Percentiles rank a stretch among this genome's conserved stretches.
Evolutionary conservation across 441 rosid species (phyloP).

Genomic region (Adansonia grandidieri): DNA sequence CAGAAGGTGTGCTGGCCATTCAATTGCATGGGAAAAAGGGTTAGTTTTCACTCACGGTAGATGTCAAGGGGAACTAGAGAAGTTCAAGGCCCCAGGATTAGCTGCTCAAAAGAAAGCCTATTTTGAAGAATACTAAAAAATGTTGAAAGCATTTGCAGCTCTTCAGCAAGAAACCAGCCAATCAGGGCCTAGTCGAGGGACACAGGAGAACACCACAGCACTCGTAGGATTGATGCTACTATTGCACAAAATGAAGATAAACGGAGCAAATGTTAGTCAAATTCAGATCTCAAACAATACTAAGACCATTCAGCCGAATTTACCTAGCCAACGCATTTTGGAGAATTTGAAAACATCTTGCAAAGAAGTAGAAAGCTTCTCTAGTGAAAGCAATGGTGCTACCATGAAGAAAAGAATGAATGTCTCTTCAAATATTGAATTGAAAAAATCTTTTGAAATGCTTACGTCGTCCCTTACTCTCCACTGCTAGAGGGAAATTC

Average conservation of each 20-base stretch:
- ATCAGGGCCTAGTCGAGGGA: slow-evolving; percentile 23
- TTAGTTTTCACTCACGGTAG: slow-evolving; percentile 43
- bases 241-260: slow-evolving; percentile 18
- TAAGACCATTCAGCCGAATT: background rate
- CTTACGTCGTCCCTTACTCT: background rate
- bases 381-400: background rate
- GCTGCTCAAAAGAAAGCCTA: slow-evolving; percentile 54
- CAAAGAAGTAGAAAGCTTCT: background rate
- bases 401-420: slow-evolving; percentile 5
- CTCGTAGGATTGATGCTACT: background rate
- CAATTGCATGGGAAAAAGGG: slow-evolving; percentile 47
- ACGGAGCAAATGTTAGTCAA: background rate
- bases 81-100: slow-evolving; percentile 42
- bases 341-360: background rate
- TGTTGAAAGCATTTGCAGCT: slow-evolving; percentile 35
- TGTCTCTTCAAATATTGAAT: background rate
- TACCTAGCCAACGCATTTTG: background rate
- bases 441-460: background rate
- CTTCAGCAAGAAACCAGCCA: slow-evolving; percentile 31
- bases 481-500: slow-evolving; percentile 7
- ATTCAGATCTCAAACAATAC: slow-evolving; percentile 15
- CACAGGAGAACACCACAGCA: background rate
- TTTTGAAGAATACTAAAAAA: slow-evolving; percentile 46
- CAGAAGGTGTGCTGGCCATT: slow-evolving; percentile 42
- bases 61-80: slow-evolving; percentile 45